A percentile compares a stretch with the other conserved stretches of the same genome.
Conservation (phyloP, 169 alveolate species). For the Perkinsus marinus region DNA sequence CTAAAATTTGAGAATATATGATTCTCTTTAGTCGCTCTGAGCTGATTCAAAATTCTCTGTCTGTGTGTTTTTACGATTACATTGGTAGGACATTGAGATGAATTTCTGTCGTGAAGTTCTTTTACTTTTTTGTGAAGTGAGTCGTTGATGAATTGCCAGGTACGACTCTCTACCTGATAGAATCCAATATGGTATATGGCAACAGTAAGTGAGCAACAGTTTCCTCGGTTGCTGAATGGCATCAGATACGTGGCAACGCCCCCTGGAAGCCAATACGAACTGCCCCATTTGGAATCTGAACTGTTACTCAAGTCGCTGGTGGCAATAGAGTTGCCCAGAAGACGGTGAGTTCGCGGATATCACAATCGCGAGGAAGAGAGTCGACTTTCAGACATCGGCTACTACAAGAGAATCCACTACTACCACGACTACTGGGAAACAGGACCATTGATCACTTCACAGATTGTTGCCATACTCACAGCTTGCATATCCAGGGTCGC, state of each 20-base stretch:
- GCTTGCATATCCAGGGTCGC: slow-evolving; percentile 66
- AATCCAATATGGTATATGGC: not conserved
- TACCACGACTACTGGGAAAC: not conserved
- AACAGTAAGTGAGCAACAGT: not conserved
- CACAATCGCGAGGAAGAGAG: slow-evolving; percentile 18
- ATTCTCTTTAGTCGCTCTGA: too few relatives aligned
- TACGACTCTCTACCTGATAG: not conserved
- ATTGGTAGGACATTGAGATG: too few relatives aligned
- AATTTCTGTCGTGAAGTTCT: not conserved
- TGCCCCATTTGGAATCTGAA: slow-evolving; percentile 46
- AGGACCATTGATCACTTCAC: not conserved
- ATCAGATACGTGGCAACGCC: not conserved
- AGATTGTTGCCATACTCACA: slow-evolving; percentile 50
- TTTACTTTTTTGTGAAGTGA: not conserved
- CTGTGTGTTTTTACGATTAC: too few relatives aligned
- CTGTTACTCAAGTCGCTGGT: slow-evolving; percentile 47
- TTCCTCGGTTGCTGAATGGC: not conserved
- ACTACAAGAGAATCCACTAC: not conserved
- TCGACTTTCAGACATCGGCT: not conserved
- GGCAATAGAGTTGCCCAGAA: slow-evolving; percentile 37
- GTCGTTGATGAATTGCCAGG: not conserved
- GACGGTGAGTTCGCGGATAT: slow-evolving; percentile 42
- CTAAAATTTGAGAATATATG: too few relatives aligned
- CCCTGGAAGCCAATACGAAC: not conserved
- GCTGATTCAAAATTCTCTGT: too few relatives aligned